Percentiles rank a stretch among this genome's conserved stretches.
Conservation (phyloP, 257 asterid species). For the Verbena officinalis region DNA sequence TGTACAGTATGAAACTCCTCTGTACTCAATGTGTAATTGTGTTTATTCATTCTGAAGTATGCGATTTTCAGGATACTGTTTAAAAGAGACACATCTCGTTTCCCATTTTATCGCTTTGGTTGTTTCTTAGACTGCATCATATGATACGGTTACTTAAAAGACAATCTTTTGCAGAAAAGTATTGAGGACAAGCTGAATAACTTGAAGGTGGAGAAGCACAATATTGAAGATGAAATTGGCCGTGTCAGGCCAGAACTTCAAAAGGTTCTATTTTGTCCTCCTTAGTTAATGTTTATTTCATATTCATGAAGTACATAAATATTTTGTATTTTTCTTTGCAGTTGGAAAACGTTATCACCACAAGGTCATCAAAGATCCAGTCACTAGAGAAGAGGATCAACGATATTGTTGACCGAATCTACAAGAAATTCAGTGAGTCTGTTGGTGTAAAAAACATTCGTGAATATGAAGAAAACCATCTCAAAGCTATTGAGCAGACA, state of each 20-base stretch:
- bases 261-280: slow-evolving; percentile 51
- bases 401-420: slow-evolving; percentile 78
- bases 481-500: slow-evolving; percentile 84
- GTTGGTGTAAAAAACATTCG: slow-evolving; percentile 94
- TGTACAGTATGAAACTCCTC: too few relatives aligned
- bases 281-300: slow-evolving; percentile 23
- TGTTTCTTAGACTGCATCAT: slow-evolving; percentile 15
- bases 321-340: slow-evolving; percentile 44
- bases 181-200: slow-evolving; percentile 83
- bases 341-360: slow-evolving; percentile 64
- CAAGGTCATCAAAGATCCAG: slow-evolving; percentile 58
- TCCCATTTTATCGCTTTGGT: slow-evolving; percentile 12
- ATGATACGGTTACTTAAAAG: slow-evolving; percentile 25
- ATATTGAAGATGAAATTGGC: slow-evolving; percentile 68
- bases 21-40: neutral
- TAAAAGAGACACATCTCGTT: slow-evolving; percentile 6
- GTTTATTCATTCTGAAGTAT: neutral
- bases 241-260: slow-evolving; percentile 77
- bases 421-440: slow-evolving; percentile 89
- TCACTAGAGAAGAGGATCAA: slow-evolving; percentile 73
- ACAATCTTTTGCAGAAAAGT: slow-evolving; percentile 67
- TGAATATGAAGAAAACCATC: slow-evolving; percentile 97
- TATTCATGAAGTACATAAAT: slow-evolving; percentile 16
- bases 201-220: slow-evolving; percentile 74
- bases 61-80: slow-evolving; percentile 10